Conservation (phyloP, 2,329 filamentous ascomycete genomes). For the Tolypocladium pustulatum region DNA sequence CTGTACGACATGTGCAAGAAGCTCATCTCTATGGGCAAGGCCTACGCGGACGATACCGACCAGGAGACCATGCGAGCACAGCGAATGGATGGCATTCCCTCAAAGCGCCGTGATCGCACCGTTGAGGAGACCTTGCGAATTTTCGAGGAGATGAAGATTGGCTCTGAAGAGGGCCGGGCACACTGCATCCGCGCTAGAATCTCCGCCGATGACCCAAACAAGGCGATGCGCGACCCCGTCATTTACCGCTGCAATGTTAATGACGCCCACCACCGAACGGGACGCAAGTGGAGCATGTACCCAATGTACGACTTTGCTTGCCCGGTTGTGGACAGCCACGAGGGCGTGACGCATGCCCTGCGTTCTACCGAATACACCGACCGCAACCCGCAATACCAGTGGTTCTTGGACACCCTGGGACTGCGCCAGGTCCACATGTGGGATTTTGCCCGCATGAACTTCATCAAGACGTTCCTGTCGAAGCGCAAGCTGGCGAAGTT, state of each 20-base stretch:
- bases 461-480: constrained; percentile 70
- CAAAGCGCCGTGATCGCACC: constrained; percentile 65
- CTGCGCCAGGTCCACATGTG: constrained; percentile 73
- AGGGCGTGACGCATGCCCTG: constrained; percentile 76
- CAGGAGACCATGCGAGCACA: constrained; percentile 80
- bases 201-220: constrained; percentile 84
- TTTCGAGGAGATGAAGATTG: constrained; percentile 90
- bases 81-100: constrained; percentile 75
- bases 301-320: constrained; percentile 82
- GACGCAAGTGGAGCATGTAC: constrained; percentile 73
- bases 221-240: constrained; percentile 90
- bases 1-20: constrained; percentile 77
- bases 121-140: constrained; percentile 77
- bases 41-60: constrained; percentile 90
- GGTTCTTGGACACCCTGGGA: constrained; percentile 67
- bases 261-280: constrained; percentile 64
- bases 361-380: constrained; percentile 82
- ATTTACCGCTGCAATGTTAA: constrained; percentile 83
- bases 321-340: constrained; percentile 68
- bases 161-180: constrained; percentile 63
- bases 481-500: constrained; percentile 82
- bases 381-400: constrained; percentile 77
- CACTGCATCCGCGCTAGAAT: constrained; percentile 96
- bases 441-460: constrained; percentile 80
- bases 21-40: constrained; percentile 77